A percentile compares a stretch with the other conserved stretches of the same genome.
These are phyloP conservation scores for Aphanomyces cochlioides DNA, from an alignment of 352 stramenopile species.

Conservation along the genomic window DNA sequence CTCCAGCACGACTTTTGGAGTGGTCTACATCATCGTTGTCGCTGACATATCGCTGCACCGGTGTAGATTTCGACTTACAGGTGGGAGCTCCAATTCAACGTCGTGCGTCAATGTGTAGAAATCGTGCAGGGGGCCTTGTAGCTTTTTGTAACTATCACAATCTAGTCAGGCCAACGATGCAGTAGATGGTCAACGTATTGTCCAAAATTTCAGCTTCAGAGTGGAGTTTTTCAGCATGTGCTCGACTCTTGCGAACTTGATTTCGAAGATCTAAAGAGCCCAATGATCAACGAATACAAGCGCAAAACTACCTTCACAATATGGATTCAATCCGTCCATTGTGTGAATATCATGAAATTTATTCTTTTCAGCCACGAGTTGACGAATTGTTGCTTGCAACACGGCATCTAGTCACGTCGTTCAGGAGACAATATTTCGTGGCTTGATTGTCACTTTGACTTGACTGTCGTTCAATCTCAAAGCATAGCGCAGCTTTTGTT, in stretches of 20 bases:
- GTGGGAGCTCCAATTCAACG: no score
- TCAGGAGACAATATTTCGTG: neutral
- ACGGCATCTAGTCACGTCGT: neutral
- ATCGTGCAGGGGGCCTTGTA: slow-evolving; percentile 5
- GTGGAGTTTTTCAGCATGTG: neutral
- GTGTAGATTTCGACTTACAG: no score
- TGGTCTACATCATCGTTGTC: neutral
- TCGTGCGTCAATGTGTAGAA: slow-evolving; percentile 3
- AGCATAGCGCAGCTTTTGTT: slow-evolving; percentile 7
- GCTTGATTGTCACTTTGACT: neutral
- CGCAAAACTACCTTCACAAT: slow-evolving; percentile 1
- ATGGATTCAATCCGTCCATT: slow-evolving; percentile 6
- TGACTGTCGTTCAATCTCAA: slow-evolving; percentile 1
- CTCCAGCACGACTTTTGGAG: neutral
- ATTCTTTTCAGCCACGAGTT: neutral
- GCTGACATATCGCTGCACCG: no score
- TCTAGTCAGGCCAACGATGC: no score
- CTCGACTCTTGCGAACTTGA: neutral
- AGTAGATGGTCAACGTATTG: no score
- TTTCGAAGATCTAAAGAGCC: neutral
- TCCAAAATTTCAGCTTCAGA: neutral
- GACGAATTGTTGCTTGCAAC: neutral
- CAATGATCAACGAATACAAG: neutral
- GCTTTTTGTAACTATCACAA: neutral
- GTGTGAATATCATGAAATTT: slow-evolving; percentile 5